Conservation (phyloP, 345 rosid species). For the Aegle marmelos region DNA sequence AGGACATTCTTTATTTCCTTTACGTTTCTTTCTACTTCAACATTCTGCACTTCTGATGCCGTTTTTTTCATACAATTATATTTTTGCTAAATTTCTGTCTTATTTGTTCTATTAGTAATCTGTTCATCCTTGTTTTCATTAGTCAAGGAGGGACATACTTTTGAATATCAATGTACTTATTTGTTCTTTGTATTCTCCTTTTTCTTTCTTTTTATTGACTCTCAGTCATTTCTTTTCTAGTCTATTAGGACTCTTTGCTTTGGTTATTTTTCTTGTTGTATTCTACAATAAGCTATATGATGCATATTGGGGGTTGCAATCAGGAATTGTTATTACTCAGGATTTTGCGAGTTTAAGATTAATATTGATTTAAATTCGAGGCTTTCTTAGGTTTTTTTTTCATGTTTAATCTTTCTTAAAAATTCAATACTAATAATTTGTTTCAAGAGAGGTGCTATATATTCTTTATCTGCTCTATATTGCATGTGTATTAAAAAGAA, state of each 20-base stretch:
- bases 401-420: no score
- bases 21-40: background rate
- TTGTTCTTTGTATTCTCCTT: background rate
- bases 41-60: background rate
- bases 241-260: background rate
- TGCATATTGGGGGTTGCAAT: no score
- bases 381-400: no score
- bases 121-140: background rate
- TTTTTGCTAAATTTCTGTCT: background rate
- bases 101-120: background rate
- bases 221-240: background rate
- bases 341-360: no score
- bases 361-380: no score
- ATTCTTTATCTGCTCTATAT: no score
- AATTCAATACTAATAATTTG: no score
- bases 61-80: background rate
- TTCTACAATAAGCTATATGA: background rate
- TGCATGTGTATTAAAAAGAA: no score
- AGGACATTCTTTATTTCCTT: background rate
- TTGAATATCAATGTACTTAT: background rate
- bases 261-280: background rate
- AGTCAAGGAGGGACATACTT: background rate
- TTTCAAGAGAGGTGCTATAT: no score
- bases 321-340: no score
- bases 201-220: background rate